phyloP scores from a whole-genome alignment of 257 asterid species.

The Fraxinus pennsylvanica region DNA sequence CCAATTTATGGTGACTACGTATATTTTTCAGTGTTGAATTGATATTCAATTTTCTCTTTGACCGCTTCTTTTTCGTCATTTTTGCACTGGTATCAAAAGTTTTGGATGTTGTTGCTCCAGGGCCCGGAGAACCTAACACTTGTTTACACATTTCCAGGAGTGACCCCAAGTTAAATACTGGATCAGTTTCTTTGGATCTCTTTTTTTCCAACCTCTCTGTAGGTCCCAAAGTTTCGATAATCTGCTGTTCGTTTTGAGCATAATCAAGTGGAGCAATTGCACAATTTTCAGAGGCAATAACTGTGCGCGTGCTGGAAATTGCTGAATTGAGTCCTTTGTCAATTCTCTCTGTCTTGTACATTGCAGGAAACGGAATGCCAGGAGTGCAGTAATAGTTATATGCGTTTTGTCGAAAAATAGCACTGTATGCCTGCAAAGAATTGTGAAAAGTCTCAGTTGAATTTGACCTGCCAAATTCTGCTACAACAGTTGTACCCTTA shows the following conservation, averaged over 20 bases:
- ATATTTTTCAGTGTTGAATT: slow-evolving; percentile 39
- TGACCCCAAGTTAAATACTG: slow-evolving; percentile 48
- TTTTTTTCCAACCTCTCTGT: slow-evolving; percentile 41
- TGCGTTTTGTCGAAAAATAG: slow-evolving; percentile 33
- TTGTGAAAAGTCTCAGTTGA: slow-evolving; percentile 40
- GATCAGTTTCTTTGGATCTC: slow-evolving; percentile 57
- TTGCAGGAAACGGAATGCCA: slow-evolving; percentile 53
- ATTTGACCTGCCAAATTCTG: slow-evolving; percentile 46
- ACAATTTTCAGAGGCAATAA: slow-evolving; percentile 23
- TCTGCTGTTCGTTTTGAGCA: slow-evolving; percentile 36
- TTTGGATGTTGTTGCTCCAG: slow-evolving; percentile 33
- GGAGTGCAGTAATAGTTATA: slow-evolving; percentile 27
- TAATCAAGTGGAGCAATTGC: slow-evolving; percentile 28
- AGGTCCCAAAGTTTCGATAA: slow-evolving; percentile 43
- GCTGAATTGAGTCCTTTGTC: slow-evolving; percentile 40
- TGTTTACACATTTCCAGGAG: slow-evolving; percentile 37
- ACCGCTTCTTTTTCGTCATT: slow-evolving; percentile 53
- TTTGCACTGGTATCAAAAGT: slow-evolving; percentile 38
- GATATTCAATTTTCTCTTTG: slow-evolving; percentile 48
- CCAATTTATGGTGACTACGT: slow-evolving; percentile 32
- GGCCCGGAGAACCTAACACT: slow-evolving; percentile 36
- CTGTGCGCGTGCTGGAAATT: slow-evolving; percentile 37
- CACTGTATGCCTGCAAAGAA: slow-evolving; percentile 52
- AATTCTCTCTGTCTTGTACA: slow-evolving; percentile 63
- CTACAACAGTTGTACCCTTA: slow-evolving; percentile 31